phyloP scores from a whole-genome alignment of 495 filamentous ascomycete species.

The Diplogelasinospora grovesii region DNA sequence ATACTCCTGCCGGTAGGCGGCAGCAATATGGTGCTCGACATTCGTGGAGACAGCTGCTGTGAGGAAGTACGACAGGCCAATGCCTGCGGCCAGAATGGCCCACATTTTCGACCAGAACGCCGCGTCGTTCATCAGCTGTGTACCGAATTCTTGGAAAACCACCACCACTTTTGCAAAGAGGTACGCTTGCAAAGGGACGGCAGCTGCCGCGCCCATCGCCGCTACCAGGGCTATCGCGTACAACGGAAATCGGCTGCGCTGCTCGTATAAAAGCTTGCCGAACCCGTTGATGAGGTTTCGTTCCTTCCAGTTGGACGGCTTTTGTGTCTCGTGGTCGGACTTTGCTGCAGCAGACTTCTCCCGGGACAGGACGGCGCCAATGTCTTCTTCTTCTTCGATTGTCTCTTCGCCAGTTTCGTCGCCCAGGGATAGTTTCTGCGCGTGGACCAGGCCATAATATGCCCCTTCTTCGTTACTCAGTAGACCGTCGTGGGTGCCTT shows the following conservation, averaged over 20 bases:
- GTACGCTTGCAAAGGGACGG: slow-evolving; percentile 36
- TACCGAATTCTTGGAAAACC: slow-evolving; percentile 26
- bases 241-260: slow-evolving; percentile 29
- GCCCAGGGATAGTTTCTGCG: slow-evolving; percentile 41
- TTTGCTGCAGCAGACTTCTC: slow-evolving; percentile 40
- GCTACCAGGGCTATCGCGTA: slow-evolving; percentile 31
- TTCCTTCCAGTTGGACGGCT: too few species aligned
- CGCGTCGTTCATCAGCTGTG: slow-evolving; percentile 20
- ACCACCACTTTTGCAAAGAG: slow-evolving; percentile 39
- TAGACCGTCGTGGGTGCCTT: slow-evolving; percentile 62
- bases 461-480: slow-evolving; percentile 46
- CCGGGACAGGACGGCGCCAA: slow-evolving; percentile 31
- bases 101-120: slow-evolving; percentile 47
- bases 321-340: too few species aligned
- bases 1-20: slow-evolving; percentile 52
- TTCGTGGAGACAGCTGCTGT: slow-evolving; percentile 26
- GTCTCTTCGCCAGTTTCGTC: slow-evolving; percentile 15
- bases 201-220: slow-evolving; percentile 32
- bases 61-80: slow-evolving; percentile 35
- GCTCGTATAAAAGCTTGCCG: slow-evolving; percentile 41
- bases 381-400: slow-evolving; percentile 33
- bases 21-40: slow-evolving; percentile 34
- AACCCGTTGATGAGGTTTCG: slow-evolving; percentile 38
- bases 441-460: slow-evolving; percentile 47
- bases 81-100: slow-evolving; percentile 34